Evolutionary conservation across 768 basidiomycete genomes (phyloP).

Genomic region (Lactifluus hygrophoroides): DNA sequence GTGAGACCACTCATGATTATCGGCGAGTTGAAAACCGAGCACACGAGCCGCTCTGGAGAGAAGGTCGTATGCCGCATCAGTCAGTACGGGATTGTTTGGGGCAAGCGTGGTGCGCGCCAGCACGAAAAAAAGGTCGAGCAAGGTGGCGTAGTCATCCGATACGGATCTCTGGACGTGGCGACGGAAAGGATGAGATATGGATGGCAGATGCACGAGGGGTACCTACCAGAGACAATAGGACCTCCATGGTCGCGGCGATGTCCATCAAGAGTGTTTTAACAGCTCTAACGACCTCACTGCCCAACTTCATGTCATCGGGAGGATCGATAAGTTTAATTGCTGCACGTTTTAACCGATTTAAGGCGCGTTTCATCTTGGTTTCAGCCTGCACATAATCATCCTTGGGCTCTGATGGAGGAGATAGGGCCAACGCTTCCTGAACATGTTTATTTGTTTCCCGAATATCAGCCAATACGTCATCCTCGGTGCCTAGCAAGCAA

Average conservation of each 20-base stretch:
- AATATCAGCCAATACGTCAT: conserved; percentile 5
- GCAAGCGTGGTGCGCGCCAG: conserved; percentile 40
- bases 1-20: not conserved
- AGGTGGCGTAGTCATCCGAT: conserved; percentile 33
- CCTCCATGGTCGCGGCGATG: conserved; percentile 21
- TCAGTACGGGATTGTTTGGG: conserved; percentile 37
- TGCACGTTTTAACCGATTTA: conserved; percentile 52
- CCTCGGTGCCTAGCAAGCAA: conserved; percentile 1
- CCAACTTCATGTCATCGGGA: not conserved
- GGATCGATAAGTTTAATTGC: conserved; percentile 40
- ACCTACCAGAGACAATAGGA: not conserved
- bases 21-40: conserved; percentile 20
- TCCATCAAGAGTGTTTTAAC: conserved; percentile 30
- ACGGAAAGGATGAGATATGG: not conserved
- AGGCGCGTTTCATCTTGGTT: conserved; percentile 49
- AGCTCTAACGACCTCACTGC: not conserved
- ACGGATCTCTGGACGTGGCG: conserved; percentile 20
- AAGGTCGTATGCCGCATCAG: conserved; percentile 37
- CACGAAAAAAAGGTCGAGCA: conserved; percentile 47
- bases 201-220: not conserved
- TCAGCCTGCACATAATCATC: conserved; percentile 34
- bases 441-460: conserved; percentile 8
- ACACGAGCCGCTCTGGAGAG: conserved; percentile 36
- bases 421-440: not conserved
- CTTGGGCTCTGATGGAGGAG: conserved; percentile 19